Evolutionary conservation across 2,329 filamentous ascomycete species (phyloP), one percentile per base, ranked within the genome.

Genomic region (Colletotrichum camelliae): DNA sequence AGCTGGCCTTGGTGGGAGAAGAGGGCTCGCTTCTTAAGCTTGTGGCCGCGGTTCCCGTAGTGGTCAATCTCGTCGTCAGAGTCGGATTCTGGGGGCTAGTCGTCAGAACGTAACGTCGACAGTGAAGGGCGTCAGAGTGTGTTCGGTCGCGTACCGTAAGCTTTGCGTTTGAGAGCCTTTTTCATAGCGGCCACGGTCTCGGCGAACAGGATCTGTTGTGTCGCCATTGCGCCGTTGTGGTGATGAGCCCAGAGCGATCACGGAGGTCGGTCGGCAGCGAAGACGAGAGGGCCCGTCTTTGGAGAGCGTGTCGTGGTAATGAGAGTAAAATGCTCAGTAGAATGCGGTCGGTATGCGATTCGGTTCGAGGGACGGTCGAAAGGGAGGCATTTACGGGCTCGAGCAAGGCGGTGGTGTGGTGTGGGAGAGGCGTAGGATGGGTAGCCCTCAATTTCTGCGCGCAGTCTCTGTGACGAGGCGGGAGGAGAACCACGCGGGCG

Each of bases 41-140:
- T 96, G 84, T 95, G 92, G 77, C 94, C 94, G 81, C 94, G 93
- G 84, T 96, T 96, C 73, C 92, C 93, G 79, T 90, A 91, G 79
- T 90, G 89, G 76, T 93, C 89, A 80, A 95, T 92, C 70, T 92
- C 90, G 76, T 93, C 92, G 83, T 96, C 95, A 74, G 94, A 95
- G 82, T 96, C 94, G 79, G 93, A 95, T 77, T 95, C 94, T 96
- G 84, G 72, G 43, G 70, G 48, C 52, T 75, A 18, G 60, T 62
- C 35, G 74, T 76, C 60, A 74, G 71, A 58, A 67, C 21, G 66
- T 33, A 37, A 24, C 27, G 29, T 33, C 70, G 48, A 35, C 27
- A 48, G 60, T 31, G 52, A 64, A 52, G 61, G 27, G 24, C 24
- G 57, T 39, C 16, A 18, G 31, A 18, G 55, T 31, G 39, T 55